A percentile compares a stretch with the other conserved stretches of the same genome.
phyloP scores from a whole-genome alignment of 2,329 filamentous ascomycete genomes.

The Fusarium nurragi region DNA sequence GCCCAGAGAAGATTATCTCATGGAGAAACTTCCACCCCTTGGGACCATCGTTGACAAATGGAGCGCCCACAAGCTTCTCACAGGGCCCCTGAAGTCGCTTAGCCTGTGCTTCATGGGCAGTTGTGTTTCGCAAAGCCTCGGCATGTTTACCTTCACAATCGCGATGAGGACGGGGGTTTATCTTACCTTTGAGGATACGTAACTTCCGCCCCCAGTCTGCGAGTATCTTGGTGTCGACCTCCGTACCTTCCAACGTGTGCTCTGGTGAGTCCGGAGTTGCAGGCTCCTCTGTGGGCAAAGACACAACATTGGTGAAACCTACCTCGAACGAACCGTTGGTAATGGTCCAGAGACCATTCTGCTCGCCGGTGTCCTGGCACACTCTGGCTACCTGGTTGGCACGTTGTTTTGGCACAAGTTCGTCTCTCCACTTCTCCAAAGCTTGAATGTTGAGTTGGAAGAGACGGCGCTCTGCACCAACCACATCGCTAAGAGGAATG shows the following conservation, averaged over 20 bases:
- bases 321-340: background rate
- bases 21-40: slow-evolving; percentile 27
- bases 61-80: background rate
- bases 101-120: background rate
- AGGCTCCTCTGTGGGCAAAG: background rate
- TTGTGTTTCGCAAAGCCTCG: background rate
- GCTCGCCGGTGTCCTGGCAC: background rate
- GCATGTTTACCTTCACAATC: slow-evolving; percentile 14
- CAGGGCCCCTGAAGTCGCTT: background rate
- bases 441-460: slow-evolving; percentile 16
- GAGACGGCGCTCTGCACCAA: background rate
- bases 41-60: background rate
- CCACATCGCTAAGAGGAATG: slow-evolving; percentile 2
- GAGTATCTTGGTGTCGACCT: background rate
- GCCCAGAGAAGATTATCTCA: slow-evolving; percentile 5
- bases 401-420: background rate
- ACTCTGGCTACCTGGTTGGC: background rate
- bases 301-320: background rate
- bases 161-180: slow-evolving; percentile 2
- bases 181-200: slow-evolving; percentile 22
- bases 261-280: background rate
- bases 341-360: background rate
- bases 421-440: slow-evolving; percentile 12
- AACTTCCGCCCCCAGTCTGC: slow-evolving; percentile 9
- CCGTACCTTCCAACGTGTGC: background rate